phyloP scores from a whole-genome alignment of 2,329 filamentous ascomycete species.

The Corniculantispora saksenae region DNA sequence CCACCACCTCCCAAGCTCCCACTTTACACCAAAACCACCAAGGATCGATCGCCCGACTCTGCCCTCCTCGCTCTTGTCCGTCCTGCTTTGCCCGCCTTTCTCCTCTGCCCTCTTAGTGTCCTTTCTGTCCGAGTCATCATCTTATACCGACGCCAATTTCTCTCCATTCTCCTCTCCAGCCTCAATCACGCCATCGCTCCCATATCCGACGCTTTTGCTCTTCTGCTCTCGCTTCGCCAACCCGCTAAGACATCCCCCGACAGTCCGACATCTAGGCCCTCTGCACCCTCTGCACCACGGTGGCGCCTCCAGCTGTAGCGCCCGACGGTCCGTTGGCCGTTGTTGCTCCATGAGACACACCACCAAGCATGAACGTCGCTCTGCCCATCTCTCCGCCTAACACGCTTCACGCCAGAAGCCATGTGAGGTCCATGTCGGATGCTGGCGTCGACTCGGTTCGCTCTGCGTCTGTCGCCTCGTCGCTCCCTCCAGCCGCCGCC shows the following conservation, averaged over 20 bases:
- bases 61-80: neutral
- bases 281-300: neutral
- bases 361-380: slow-evolving; percentile 14
- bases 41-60: slow-evolving; percentile 13
- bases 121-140: slow-evolving; percentile 8
- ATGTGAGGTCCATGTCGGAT: slow-evolving; percentile 15
- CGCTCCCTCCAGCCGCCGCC: neutral
- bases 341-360: slow-evolving; percentile 16
- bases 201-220: neutral
- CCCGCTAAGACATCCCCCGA: slow-evolving; percentile 10
- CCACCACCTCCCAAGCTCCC: neutral
- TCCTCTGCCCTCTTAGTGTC: slow-evolving; percentile 1
- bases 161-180: neutral
- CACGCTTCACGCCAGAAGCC: slow-evolving; percentile 6
- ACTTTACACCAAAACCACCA: neutral
- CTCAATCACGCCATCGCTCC: neutral
- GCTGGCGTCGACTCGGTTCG: neutral
- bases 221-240: neutral
- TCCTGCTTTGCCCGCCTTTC: slow-evolving; percentile 5
- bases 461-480: neutral
- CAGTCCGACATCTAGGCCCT: slow-evolving; percentile 6
- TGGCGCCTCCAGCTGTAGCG: slow-evolving; percentile 13
- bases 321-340: slow-evolving; percentile 14
- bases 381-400: slow-evolving; percentile 5
- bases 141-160: neutral